Base-by-base conservation (phyloP, 495 filamentous ascomycete genomes). In the Durotheca rogersii region DNA sequence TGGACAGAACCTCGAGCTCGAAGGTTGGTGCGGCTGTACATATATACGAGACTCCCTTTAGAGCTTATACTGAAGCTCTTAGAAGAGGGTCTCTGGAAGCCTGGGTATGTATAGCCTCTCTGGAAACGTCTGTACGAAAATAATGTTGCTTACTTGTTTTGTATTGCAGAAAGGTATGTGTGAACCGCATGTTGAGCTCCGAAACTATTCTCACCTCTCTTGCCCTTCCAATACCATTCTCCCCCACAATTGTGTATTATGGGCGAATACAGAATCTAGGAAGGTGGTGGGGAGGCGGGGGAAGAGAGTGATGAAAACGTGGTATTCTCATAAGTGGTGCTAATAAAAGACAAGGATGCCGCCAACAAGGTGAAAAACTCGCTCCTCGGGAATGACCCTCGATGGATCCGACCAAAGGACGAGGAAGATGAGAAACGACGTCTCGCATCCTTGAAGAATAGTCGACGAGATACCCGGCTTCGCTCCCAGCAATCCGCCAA, bases 311-410 rank as follows among this genome's bases (percentile, higher is more conserved):
- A 6, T 15, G 12, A n/a, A 7, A 16, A 12, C 1, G 29, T 17
- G 4, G 1, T 30, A 17, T 43, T 12, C 16, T 7, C 4, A 9
- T 9, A 27, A 9, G 4, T 15, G 14, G n/a, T 19, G 27, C 34
- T 59, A 53, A 59, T 19, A 41, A 21, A 15, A 19, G 7, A 3
- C 14, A 10, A 59, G 54, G 72, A 74, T 46, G 73, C 73, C 21
- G 73, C 73, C 10, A 73, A 76, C 43, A 76, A 76, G 47, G 72
- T 68, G 23, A 69, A 74, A 31, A 71, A 76, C 25, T 63, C 61
- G 27, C 67, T 73, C 52, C 62, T 76, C 17, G 73, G 72, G 34
- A 72, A 76, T 37, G 73, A 76, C 19, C 68, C 73, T 21, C 68
- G 72, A 7, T 73, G 71, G 59, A 63, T 76, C 15, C 65, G 72